Percentiles rank a stretch among this genome's conserved stretches.
Evolutionary conservation across 2,329 filamentous ascomycete genomes (phyloP).

Genomic region (Clonostachys byssicola): DNA sequence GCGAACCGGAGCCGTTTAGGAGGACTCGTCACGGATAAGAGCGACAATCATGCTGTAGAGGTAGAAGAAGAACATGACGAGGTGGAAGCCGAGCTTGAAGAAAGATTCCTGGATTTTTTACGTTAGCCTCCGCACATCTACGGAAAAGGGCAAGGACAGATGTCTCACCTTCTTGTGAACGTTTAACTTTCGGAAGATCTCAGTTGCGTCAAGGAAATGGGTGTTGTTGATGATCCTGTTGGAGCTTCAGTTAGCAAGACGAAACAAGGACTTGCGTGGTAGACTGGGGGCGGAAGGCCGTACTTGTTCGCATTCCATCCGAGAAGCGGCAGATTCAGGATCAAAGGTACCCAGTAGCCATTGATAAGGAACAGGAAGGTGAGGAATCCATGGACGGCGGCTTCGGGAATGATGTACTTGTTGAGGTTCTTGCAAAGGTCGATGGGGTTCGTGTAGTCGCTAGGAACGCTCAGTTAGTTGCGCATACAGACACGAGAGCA

Average conservation of each 20-base stretch:
- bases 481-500: not conserved
- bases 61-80: constrained; percentile 99
- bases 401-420: constrained; percentile 98
- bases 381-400: constrained; percentile 92
- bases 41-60: constrained; percentile 98
- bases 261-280: not conserved
- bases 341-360: constrained; percentile 92
- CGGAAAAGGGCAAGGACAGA: not conserved
- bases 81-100: constrained; percentile 96
- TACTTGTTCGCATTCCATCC: constrained; percentile 98
- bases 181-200: constrained; percentile 99
- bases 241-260: not conserved
- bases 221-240: constrained; percentile 92
- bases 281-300: constrained; percentile 27
- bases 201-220: constrained; percentile 92
- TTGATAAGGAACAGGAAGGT: constrained; percentile 97
- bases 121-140: not conserved
- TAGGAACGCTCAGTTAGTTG: constrained; percentile 25
- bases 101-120: constrained; percentile 77
- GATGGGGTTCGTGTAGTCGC: constrained; percentile 99
- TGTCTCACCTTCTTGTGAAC: constrained; percentile 88
- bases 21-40: constrained; percentile 89
- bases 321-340: constrained; percentile 88
- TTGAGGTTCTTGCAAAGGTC: constrained; percentile 99
- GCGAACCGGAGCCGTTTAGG: constrained; percentile 45